Evolutionary conservation across 2,329 filamentous ascomycete species (phyloP), one percentile per base, ranked within the genome.

Genomic region (Rhynchosporium agropyri): DNA sequence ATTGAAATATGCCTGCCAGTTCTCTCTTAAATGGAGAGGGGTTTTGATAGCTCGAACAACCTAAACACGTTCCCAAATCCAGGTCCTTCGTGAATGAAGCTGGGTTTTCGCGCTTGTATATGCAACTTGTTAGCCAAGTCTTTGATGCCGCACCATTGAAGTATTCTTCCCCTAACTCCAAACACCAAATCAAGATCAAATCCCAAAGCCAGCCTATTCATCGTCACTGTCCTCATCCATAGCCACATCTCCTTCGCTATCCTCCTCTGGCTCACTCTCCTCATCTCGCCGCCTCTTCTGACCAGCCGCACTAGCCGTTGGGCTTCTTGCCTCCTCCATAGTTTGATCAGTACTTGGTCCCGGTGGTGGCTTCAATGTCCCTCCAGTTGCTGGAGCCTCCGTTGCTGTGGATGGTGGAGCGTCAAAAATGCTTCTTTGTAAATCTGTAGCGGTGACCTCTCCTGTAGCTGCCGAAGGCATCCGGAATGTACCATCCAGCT

Each of bases 401-500:
- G 75, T 63, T 26, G 76, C 63, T 58, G 73, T 71, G 64, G 80
- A 83, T 1, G 85, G 83, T 20, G 86, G 84, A 6, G 86, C 88
- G 73, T 88, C 89, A 80, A 94, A 93, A 71, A 95, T 91, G 73
- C 88, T 90, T 74, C 90, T 89, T 74, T 92, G 89, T 51, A 91
- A 80, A 69, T 90, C 88, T 3, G 89, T 92, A 69, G 89, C 84
- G 71, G 86, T 84, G 59, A 86, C 83, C 46, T 79, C 80, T 58
- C 80, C 79, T 61, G 83, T 81, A 33, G 79, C 81, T 33, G 81
- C 78, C 46, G 80, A 78, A 13, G 91, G 87, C 69, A 90, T 83
- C 73, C 88, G 88, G 78, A 92, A 97, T 13, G 91, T 94, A 66
- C 95, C 95, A 69, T 97, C 93, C 59, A 99, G 86, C 77, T 96